Conservation (phyloP, 139 green algal genomes). For the Pseudopediastrum boryanum region DNA sequence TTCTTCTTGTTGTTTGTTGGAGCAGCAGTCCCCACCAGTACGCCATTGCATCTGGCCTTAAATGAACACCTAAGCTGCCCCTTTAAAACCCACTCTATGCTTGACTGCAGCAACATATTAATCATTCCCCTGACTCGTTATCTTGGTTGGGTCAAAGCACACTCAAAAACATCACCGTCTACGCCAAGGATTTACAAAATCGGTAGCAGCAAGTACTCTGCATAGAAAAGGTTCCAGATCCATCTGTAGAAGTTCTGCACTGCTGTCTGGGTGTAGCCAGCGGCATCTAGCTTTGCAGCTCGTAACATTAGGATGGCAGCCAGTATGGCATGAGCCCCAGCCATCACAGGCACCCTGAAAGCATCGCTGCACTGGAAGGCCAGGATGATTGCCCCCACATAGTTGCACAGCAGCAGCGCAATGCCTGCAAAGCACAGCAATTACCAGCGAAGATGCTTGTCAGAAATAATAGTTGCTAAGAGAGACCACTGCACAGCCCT, state of each 20-base stretch:
- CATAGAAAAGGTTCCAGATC: constrained; percentile 98
- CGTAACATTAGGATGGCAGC: constrained; percentile 60
- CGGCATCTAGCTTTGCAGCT: constrained; percentile 60
- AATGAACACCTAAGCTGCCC: no score
- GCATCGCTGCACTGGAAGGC: constrained; percentile 58
- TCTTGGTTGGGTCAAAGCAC: no score
- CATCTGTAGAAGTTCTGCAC: constrained; percentile 85
- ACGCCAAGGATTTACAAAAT: no score
- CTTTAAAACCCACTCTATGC: no score
- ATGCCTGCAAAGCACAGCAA: constrained; percentile 38
- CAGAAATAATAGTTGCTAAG: no score
- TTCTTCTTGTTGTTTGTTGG: no score
- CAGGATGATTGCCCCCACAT: constrained; percentile 76
- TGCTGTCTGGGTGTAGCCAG: constrained; percentile 65
- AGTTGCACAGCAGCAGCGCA: constrained; percentile 91
- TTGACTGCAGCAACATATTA: no score
- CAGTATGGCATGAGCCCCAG: constrained; percentile 76
- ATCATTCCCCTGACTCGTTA: no score
- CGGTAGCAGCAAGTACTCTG: constrained; percentile 89
- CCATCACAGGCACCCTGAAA: constrained; percentile 90
- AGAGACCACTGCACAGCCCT: no score
- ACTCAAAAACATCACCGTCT: no score
- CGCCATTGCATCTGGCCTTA: no score
- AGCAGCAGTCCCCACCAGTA: no score
- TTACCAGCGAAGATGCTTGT: neutral